Percentiles rank a stretch among this genome's conserved stretches.
Evolutionary conservation across 1,284 basidiomycete species (phyloP).

Genomic region (Malassezia arunalokei): DNA sequence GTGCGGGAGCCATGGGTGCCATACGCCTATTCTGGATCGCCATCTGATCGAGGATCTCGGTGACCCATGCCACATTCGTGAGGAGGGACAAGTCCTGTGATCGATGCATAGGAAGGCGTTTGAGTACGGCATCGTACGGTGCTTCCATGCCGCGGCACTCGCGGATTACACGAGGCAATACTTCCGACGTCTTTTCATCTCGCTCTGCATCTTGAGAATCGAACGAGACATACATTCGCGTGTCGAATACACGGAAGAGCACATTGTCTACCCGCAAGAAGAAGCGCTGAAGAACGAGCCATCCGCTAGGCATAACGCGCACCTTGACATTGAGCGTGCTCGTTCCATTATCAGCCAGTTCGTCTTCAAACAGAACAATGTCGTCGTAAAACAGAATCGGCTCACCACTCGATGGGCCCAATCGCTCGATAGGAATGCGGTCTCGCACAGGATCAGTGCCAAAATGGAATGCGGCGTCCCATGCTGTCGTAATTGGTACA

Average conservation of each 20-base stretch:
- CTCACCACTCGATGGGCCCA: slow-evolving; percentile 33
- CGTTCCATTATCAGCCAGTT: slow-evolving; percentile 43
- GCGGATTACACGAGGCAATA: slow-evolving; percentile 54
- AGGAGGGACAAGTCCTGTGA: slow-evolving; percentile 76
- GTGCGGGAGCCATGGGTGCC: background rate
- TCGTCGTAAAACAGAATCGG: slow-evolving; percentile 46
- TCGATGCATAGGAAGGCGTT: slow-evolving; percentile 59
- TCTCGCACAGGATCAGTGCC: slow-evolving; percentile 31
- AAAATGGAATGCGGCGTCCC: slow-evolving; percentile 15
- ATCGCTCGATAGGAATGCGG: slow-evolving; percentile 38
- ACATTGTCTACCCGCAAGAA: slow-evolving; percentile 92
- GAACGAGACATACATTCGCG: slow-evolving; percentile 78
- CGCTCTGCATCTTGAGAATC: slow-evolving; percentile 12
- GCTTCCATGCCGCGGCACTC: slow-evolving; percentile 83
- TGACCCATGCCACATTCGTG: slow-evolving; percentile 76
- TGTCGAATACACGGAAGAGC: slow-evolving; percentile 79
- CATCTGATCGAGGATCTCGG: slow-evolving; percentile 55
- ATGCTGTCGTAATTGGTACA: background rate
- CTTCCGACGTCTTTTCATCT: background rate
- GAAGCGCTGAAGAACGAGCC: slow-evolving; percentile 81
- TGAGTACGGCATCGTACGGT: slow-evolving; percentile 64
- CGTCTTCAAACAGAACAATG: slow-evolving; percentile 42
- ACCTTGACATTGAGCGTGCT: slow-evolving; percentile 42
- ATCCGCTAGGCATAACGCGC: slow-evolving; percentile 94
- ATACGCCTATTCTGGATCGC: background rate